Evolutionary conservation across 108 stramenopile species (phyloP), one percentile per base, ranked within the genome.

Genomic region (Cylindrotheca closterium): DNA sequence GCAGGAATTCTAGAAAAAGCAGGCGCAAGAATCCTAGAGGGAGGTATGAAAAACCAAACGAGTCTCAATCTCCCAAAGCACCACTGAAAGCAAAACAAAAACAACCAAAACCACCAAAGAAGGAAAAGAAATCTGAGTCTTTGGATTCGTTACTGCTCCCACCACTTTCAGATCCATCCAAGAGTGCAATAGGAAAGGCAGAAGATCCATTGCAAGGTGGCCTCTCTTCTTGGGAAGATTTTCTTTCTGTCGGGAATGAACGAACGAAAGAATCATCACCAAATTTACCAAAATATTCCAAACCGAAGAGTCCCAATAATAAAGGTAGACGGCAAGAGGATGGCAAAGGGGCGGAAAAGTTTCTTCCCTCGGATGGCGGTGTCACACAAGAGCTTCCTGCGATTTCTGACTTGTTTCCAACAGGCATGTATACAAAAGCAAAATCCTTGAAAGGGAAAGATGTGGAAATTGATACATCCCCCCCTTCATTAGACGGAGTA

Each of bases 141-240:
- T 4, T 61, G 30, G 63, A 51, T 31, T 71, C 70, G 19, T 37
- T 71, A n/a, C 49, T 71, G 22, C 70, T 62, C 7, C 70, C 70
- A 30, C 62, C 70, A 10, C 30, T 58, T 8, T 29, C 47, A n/a
- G 18, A 17, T 3, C 22, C 30, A 52, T 34, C 59, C 30, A 25
- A 48, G 23, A 26, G 3, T 18, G 8, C 10, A 17, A 27, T 12
- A 18, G 19, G 30, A 0, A 25, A 28, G 15, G 23, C 31, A 23
- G 10, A 15, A 23, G 58, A 58, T 26, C 27, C 24, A 19, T 15
- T 42, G 3, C 58, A 62, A 12, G 51, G 55, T 31, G 75, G 75
- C 10, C 42, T 81, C 25, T 76, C 75, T 4, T 81, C 80, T 0
- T 81, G 80, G 80, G 80, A 81, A 59, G 75, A 81, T 24, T 81